Conservation (phyloP, 2,329 filamentous ascomycete species). For the Fusarium nurragi region DNA sequence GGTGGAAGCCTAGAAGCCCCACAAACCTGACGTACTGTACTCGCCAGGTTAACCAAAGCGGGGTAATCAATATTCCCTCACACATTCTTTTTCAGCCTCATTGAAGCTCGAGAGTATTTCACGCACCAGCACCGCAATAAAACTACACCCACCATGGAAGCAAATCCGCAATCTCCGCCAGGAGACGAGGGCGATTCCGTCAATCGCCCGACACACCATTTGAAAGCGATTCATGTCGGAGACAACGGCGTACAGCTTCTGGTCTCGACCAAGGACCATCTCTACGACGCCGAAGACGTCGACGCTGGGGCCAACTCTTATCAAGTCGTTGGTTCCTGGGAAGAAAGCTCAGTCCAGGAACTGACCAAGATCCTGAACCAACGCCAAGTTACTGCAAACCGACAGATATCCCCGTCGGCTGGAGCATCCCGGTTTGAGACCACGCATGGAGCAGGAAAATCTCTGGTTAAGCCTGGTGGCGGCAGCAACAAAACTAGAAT, state of each 20-base stretch:
- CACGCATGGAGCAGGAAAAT: constrained; percentile 4
- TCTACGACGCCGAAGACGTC: constrained; percentile 30
- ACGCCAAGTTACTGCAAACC: constrained; percentile 1
- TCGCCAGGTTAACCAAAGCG: too few relatives aligned
- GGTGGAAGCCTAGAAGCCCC: too few relatives aligned
- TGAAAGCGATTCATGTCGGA: constrained; percentile 20
- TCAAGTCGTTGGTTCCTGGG: constrained; percentile 35
- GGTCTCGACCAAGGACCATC: constrained; percentile 35
- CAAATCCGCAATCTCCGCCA: neutral
- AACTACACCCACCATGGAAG: neutral
- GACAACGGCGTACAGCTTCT: constrained; percentile 32
- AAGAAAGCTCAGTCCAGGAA: constrained; percentile 11
- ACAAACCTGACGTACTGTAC: too few relatives aligned
- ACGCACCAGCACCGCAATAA: neutral
- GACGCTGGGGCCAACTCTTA: constrained; percentile 19
- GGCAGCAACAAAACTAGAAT: neutral
- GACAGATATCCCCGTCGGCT: neutral
- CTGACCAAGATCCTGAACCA: constrained; percentile 8
- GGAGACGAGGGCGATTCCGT: neutral
- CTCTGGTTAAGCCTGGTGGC: neutral
- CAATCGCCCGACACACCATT: constrained; percentile 2
- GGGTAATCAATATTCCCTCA: too few relatives aligned
- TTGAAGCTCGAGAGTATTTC: neutral
- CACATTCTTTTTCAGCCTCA: neutral
- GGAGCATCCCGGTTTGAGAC: constrained; percentile 5